Percentiles rank a stretch among this genome's conserved stretches.
phyloP scores from a whole-genome alignment of 2,329 filamentous ascomycete species.

The Rutstroemia sp. region DNA sequence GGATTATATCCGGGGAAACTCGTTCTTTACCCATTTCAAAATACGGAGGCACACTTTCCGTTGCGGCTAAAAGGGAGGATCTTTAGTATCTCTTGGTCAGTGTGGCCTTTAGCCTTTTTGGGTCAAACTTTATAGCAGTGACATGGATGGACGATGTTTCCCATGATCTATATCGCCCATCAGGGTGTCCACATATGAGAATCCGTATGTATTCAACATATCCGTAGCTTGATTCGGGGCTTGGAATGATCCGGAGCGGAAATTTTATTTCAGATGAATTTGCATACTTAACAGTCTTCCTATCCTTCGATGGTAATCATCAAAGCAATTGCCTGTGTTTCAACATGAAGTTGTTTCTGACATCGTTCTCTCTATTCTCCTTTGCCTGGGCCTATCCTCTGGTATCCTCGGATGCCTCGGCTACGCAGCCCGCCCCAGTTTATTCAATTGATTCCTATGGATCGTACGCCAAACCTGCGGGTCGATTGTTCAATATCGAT shows the following conservation, averaged over 20 bases:
- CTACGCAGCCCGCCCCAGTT: neutral
- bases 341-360: conserved; percentile 1
- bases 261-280: neutral
- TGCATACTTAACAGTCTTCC: neutral
- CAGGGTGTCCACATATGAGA: no score
- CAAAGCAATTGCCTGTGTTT: neutral
- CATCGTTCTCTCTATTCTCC: neutral
- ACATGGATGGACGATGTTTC: neutral
- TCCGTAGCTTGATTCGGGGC: neutral
- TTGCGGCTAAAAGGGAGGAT: neutral
- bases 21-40: neutral
- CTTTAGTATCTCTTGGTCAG: neutral
- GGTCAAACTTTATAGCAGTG: neutral
- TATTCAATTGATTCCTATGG: neutral
- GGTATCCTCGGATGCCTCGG: neutral
- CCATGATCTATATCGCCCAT: no score
- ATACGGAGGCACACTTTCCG: conserved; percentile 4
- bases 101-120: neutral
- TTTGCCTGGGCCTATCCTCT: neutral
- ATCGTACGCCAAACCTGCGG: conserved; percentile 17
- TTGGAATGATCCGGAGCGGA: neutral
- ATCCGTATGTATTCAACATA: neutral
- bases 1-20: neutral
- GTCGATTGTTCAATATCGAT: conserved; percentile 35
- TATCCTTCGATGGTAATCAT: neutral